phyloP scores from a whole-genome alignment of 2,329 filamentous ascomycete genomes.

The Trichoderma sp. region DNA sequence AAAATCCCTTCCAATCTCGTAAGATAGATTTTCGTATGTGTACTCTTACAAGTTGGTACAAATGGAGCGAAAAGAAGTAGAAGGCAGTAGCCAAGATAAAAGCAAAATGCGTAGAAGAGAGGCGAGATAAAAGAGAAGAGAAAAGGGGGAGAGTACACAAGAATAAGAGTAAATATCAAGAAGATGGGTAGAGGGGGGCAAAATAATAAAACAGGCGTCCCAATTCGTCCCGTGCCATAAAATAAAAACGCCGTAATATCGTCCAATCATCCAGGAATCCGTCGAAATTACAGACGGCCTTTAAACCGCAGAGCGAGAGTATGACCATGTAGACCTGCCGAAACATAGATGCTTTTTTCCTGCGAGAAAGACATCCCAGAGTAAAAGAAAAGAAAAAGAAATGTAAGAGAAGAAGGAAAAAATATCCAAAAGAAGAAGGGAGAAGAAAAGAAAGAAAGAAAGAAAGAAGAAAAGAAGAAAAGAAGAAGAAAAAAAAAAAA shows the following conservation, averaged over 20 bases:
- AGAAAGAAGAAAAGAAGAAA: background rate
- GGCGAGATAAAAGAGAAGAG: background rate
- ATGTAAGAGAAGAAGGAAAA: background rate
- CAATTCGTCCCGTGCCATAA: background rate
- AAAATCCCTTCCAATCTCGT: background rate
- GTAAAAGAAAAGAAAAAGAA: background rate
- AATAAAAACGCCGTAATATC: conserved; percentile 19
- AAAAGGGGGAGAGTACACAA: background rate
- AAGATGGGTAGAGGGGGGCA: background rate
- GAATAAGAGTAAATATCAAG: background rate
- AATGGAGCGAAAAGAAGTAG: background rate
- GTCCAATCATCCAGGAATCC: conserved; percentile 18
- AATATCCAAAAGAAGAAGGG: background rate
- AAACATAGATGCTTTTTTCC: background rate
- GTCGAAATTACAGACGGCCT: conserved; percentile 1
- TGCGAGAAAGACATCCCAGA: background rate
- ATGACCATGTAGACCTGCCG: conserved; percentile 21
- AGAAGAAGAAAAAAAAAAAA: background rate
- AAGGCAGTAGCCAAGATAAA: background rate
- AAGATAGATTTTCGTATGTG: background rate
- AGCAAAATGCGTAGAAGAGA: background rate
- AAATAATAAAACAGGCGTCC: background rate
- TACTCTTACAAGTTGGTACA: background rate
- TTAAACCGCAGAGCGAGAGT: conserved; percentile 9
- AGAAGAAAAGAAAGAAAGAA: background rate